phyloP scores from a whole-genome alignment of 2,329 filamentous ascomycete genomes.

The Penicillium sumatraense region DNA sequence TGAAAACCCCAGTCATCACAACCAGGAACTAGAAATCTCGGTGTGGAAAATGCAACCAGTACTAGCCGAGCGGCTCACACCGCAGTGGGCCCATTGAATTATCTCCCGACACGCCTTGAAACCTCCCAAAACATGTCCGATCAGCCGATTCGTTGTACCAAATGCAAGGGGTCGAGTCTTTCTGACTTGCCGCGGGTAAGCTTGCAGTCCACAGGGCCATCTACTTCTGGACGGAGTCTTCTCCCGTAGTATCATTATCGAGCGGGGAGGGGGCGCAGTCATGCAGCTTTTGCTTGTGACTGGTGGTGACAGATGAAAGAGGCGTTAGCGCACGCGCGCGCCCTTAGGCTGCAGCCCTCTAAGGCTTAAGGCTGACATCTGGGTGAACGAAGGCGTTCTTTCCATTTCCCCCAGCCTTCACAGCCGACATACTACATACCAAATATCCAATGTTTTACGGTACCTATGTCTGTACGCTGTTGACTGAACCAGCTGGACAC shows the following conservation, averaged over 20 bases:
- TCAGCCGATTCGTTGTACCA: constrained; percentile 16
- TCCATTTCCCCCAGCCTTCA: not conserved
- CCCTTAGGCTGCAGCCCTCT: constrained; percentile 34
- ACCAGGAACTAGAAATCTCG: constrained; percentile 3
- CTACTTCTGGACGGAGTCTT: not conserved
- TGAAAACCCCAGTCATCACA: no score
- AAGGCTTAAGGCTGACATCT: constrained; percentile 42
- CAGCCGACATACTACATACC: not conserved
- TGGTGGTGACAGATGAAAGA: not conserved
- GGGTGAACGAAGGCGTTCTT: constrained; percentile 1
- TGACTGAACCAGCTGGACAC: not conserved
- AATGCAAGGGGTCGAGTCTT: constrained; percentile 19
- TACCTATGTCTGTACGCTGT: not conserved
- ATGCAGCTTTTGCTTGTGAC: not conserved
- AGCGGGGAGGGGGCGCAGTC: constrained; percentile 1
- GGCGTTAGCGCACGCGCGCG: constrained; percentile 19
- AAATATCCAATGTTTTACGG: not conserved
- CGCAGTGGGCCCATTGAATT: constrained; percentile 13
- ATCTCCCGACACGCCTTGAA: constrained; percentile 19
- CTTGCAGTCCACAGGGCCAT: constrained; percentile 3
- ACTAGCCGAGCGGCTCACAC: constrained; percentile 15
- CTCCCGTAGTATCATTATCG: not conserved
- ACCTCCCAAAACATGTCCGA: not conserved
- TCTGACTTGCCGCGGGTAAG: constrained; percentile 17
- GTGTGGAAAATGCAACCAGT: constrained; percentile 3